Evolutionary conservation across 495 filamentous ascomycete genomes (phyloP), one percentile per base, ranked within the genome.

Genomic region (Parathielavia hyrcaniae): DNA sequence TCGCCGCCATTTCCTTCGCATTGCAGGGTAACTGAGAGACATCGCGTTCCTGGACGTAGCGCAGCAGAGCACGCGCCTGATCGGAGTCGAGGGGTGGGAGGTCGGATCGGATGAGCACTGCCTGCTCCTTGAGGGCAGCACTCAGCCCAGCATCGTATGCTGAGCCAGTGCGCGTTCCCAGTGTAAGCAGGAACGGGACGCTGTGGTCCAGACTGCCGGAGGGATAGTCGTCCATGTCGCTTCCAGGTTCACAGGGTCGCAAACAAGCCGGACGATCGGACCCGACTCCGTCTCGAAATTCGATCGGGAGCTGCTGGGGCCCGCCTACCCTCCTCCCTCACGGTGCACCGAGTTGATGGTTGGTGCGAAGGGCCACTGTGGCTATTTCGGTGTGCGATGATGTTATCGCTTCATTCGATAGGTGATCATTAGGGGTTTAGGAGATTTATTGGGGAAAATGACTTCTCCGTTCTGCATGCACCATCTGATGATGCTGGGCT

Each of bases 181-280:
- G 89, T 30, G 93, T 77, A 20, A 95, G 70, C 57, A 96, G 73
- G 38, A 93, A 79, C 16, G 91, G 91, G 57, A 89, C 75, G 68
- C 89, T 90, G 72, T 91, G 90, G 70, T 83, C 80, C 73, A 91
- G 75, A 73, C 90, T 92, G 66, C 85, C 83, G 62, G 78, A 69
- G 40, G 90, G 89, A 73, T 93, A 96, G 60, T 83, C 90, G 75
- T 96, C 90, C 91, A 96, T 34, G 49, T 3, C 38, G 40, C n/a
- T 60, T 17, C 1, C 11, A 12, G 23, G n/a, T n/a, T n/a, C n/a
- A n/a, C n/a, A n/a, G n/a, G n/a, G n/a, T n/a, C n/a, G n/a, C n/a
- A n/a, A n/a, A n/a, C n/a, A n/a, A n/a, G n/a, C n/a, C n/a, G n/a
- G n/a, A n/a, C n/a, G n/a, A n/a, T n/a, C 30, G 5, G 22, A 11